Conservation (phyloP, 257 asterid species). For the Primulina huaijiensis region DNA sequence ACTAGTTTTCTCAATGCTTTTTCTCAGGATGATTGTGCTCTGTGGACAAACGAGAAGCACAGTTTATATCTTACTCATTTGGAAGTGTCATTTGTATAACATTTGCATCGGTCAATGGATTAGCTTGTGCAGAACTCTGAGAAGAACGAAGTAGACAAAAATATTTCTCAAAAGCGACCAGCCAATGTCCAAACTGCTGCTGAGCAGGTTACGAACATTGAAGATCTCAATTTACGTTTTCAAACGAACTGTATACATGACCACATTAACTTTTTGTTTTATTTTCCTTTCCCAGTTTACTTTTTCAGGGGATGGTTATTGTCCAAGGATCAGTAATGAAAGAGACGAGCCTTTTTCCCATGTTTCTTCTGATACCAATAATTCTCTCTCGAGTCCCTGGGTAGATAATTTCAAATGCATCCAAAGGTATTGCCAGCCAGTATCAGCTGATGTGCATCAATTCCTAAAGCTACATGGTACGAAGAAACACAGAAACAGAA, state of each 20-base stretch:
- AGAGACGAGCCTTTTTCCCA: conserved; percentile 26
- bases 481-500: background rate
- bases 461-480: background rate
- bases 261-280: conserved; percentile 12
- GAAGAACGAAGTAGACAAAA: conserved; percentile 25
- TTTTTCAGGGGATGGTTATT: conserved; percentile 32
- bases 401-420: background rate
- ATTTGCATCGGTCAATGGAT: conserved; percentile 49
- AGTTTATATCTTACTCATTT: conserved; percentile 52
- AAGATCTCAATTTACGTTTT: conserved; percentile 8
- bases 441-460: background rate
- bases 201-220: conserved; percentile 42
- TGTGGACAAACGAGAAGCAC: conserved; percentile 76
- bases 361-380: conserved; percentile 34
- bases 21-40: background rate
- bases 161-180: conserved; percentile 27
- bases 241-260: background rate
- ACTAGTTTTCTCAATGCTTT: background rate
- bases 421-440: background rate
- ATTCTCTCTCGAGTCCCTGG: conserved; percentile 25
- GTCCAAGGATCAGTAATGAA: conserved; percentile 33
- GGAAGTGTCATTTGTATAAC: conserved; percentile 68
- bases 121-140: conserved; percentile 31
- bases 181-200: conserved; percentile 27
- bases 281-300: conserved; percentile 27